Evolutionary conservation across 495 filamentous ascomycete genomes (phyloP).

Genomic region (Daldinia concentrica): DNA sequence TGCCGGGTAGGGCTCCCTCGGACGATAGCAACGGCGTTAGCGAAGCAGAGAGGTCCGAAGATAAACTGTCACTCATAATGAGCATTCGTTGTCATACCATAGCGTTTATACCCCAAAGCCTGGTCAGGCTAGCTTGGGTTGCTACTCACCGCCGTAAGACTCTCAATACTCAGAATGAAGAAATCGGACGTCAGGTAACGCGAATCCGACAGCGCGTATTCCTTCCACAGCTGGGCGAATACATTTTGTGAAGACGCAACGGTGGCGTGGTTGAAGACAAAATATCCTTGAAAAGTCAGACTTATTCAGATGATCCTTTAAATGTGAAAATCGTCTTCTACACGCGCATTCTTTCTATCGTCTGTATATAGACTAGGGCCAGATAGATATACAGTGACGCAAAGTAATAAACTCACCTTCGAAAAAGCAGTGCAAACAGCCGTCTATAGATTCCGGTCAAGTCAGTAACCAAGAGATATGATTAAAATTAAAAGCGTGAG

Average conservation of each 20-base stretch:
- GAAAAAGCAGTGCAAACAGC: conserved; percentile 80
- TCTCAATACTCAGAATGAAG: conserved; percentile 86
- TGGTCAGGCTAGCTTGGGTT: neutral
- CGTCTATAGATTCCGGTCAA: conserved; percentile 38
- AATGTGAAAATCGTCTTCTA: neutral
- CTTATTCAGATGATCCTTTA: neutral
- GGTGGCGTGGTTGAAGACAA: conserved; percentile 68
- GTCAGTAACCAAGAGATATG: conserved; percentile 14
- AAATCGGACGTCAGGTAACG: conserved; percentile 81
- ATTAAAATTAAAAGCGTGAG: conserved; percentile 39
- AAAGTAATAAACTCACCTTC: conserved; percentile 60
- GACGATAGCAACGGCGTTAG: conserved; percentile 68
- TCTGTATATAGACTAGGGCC: neutral
- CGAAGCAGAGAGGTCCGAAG: conserved; percentile 85
- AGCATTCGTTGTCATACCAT: conserved; percentile 3
- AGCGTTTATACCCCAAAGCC: neutral
- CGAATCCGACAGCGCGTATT: conserved; percentile 85
- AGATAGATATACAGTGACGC: neutral
- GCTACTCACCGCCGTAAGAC: conserved; percentile 74
- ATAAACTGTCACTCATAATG: conserved; percentile 45
- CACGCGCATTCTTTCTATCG: neutral
- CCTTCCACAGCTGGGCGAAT: conserved; percentile 87
- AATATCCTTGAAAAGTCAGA: conserved; percentile 68
- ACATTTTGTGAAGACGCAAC: conserved; percentile 56
- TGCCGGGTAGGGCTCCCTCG: conserved; percentile 68